Evolutionary conservation across 768 basidiomycete genomes (phyloP), one percentile per base, ranked within the genome.

Genomic region (Leucocoprinus leucothites): DNA sequence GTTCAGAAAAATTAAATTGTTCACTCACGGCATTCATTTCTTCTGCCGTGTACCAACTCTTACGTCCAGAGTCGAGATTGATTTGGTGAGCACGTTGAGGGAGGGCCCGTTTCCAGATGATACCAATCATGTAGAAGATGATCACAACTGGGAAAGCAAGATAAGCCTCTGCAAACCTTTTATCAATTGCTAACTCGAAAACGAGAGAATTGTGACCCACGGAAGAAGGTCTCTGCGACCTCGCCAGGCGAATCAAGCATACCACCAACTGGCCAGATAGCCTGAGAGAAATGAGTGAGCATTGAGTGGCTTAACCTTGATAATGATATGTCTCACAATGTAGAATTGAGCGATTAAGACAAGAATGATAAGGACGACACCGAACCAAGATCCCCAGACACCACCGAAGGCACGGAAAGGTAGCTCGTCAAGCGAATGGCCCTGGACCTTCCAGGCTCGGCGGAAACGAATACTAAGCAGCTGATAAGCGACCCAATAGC

Each of bases 291-390:
- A 24, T 46, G 28, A 36, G 48, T 19, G 43, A 48, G 9, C 28
- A 21, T 21, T 2, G 2, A 13, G 21, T 0, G 1, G 21, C 24
- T 8, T 51, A 21, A 19, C 19, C 14, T 13, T 7, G 49, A 28
- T 0, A 16, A 1, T 49, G 3, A 11, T 60, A 28, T 21, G 35
- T 60, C 64, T 59, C 45, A 71, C 76, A 31, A 74, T 68, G 57
- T 78, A 78, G 64, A 78, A 77, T 57, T 78, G 75, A 9, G 74
- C 75, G 50, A 78, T 72, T 34, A 77, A 58, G 21, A 77, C 75
- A 19, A 78, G 63, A 45, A 62, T 34, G 31, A 76, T 62, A 13
- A 77, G 71, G 42, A 74, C 63, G 22, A 74, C 67, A 58, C 77
- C 75, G 53, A 77, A 73, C 73, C 74, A 77, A 3, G 75, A 78